A percentile compares a stretch with the other conserved stretches of the same genome.
Evolutionary conservation across 805 yeast genomes (phyloP).

Genomic region (Ogataea naganishii): DNA sequence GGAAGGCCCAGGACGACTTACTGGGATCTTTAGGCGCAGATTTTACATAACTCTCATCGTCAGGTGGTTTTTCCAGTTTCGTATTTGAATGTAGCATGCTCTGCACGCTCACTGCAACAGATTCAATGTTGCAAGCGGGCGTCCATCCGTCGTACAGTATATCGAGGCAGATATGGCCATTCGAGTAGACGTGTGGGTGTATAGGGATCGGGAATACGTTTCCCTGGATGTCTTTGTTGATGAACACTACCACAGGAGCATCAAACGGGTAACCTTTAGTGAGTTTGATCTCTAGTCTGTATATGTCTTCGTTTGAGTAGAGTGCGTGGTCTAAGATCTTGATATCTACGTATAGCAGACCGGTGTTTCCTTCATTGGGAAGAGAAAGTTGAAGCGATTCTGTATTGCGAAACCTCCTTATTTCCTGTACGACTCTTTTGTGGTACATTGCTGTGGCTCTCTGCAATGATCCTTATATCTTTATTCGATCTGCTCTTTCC

Average conservation of each 20-base stretch:
- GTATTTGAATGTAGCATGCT: constrained; percentile 51
- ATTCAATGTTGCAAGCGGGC: constrained; percentile 46
- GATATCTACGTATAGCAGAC: constrained; percentile 28
- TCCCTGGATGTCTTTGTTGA: constrained; percentile 13
- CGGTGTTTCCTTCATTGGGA: too few species aligned
- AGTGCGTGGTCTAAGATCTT: constrained; percentile 25
- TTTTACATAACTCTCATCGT: constrained; percentile 38
- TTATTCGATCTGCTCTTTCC: too few species aligned
- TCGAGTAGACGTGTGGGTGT: constrained; percentile 69
- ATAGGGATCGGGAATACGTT: constrained; percentile 37
- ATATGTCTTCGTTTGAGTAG: constrained; percentile 26
- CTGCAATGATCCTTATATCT: too few species aligned
- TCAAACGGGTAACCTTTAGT: constrained; percentile 45
- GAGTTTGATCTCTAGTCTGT: constrained; percentile 34
- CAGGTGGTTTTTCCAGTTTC: constrained; percentile 45
- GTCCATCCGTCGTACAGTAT: constrained; percentile 61
- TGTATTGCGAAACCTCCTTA: too few species aligned
- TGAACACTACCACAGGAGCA: constrained; percentile 49
- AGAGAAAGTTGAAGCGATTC: too few species aligned
- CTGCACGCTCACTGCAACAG: constrained; percentile 49
- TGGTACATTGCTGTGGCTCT: too few species aligned
- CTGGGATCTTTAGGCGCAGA: constrained; percentile 54
- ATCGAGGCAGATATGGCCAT: constrained; percentile 73
- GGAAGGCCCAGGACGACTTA: constrained; percentile 39
- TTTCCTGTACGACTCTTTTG: too few species aligned